These are phyloP conservation scores for Rosa chinensis DNA, from an alignment of 306 rosid genomes.

Conservation along the genomic window DNA sequence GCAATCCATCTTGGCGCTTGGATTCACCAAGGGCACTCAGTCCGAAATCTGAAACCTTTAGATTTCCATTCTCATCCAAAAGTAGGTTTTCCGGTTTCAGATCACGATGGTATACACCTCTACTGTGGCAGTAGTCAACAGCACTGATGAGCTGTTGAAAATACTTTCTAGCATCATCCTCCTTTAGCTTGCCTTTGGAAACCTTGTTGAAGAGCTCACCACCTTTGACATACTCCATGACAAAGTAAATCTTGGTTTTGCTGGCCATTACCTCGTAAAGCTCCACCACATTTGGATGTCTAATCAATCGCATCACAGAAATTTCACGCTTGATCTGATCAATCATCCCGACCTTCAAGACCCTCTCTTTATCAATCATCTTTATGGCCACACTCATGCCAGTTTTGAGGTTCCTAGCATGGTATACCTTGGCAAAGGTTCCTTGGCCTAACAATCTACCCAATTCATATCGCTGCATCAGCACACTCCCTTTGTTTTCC, in stretches of 20 bases:
- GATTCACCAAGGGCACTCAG: slow-evolving; percentile 81
- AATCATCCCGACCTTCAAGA: slow-evolving; percentile 85
- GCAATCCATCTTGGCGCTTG: slow-evolving; percentile 82
- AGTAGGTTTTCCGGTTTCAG: slow-evolving; percentile 91
- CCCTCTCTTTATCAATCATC: slow-evolving; percentile 73
- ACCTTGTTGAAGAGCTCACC: slow-evolving; percentile 94
- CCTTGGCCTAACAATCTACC: slow-evolving; percentile 95
- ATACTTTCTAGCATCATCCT: slow-evolving; percentile 70
- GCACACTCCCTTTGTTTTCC: slow-evolving; percentile 69
- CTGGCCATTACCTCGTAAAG: slow-evolving; percentile 96
- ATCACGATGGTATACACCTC: slow-evolving; percentile 89
- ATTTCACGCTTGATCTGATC: slow-evolving; percentile 93
- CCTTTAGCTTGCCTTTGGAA: slow-evolving; percentile 84
- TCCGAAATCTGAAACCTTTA: slow-evolving; percentile 94
- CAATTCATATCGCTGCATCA: slow-evolving; percentile 79
- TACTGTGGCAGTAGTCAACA: slow-evolving; percentile 88
- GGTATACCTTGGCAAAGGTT: slow-evolving; percentile 94
- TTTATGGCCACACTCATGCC: slow-evolving; percentile 85
- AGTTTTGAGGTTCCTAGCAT: slow-evolving; percentile 69
- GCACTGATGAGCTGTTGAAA: slow-evolving; percentile 90
- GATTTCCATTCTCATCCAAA: slow-evolving; percentile 82
- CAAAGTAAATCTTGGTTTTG: slow-evolving; percentile 89
- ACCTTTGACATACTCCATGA: slow-evolving; percentile 86
- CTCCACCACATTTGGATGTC: slow-evolving; percentile 86
- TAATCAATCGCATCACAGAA: slow-evolving; percentile 76